Evolutionary conservation across 2,329 filamentous ascomycete species (phyloP).

Genomic region (Colletotrichum camelliae): DNA sequence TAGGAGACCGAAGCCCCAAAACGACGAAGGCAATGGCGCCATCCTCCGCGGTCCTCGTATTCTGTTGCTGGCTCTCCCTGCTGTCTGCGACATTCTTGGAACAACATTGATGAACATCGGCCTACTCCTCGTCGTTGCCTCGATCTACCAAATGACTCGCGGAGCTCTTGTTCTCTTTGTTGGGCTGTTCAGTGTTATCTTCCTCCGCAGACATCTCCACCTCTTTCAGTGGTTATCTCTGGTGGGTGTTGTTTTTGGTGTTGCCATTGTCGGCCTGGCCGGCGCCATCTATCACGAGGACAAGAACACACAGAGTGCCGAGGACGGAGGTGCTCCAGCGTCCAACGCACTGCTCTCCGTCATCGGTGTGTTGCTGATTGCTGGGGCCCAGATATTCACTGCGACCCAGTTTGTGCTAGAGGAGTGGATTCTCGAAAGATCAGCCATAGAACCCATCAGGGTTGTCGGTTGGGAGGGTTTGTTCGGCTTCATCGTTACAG

Average conservation of each 20-base stretch:
- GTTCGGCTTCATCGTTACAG: conserved; percentile 84
- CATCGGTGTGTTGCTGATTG: conserved; percentile 87
- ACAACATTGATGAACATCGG: conserved; percentile 98
- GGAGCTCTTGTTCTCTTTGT: conserved; percentile 96
- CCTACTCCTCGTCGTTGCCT: conserved; percentile 89
- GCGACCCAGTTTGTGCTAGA: conserved; percentile 96
- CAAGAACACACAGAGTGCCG: conserved; percentile 47
- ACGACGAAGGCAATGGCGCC: conserved; percentile 53
- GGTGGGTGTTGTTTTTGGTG: conserved; percentile 84
- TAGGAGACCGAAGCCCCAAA: conserved; percentile 53
- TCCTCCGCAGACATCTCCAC: conserved; percentile 79
- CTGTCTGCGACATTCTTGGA: conserved; percentile 91
- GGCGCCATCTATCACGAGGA: conserved; percentile 80
- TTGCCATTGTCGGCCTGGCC: conserved; percentile 87
- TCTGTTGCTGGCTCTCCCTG: conserved; percentile 79
- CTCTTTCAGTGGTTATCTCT: conserved; percentile 94
- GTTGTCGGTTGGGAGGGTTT: conserved; percentile 97
- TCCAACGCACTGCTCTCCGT: conserved; percentile 68
- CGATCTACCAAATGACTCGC: conserved; percentile 98
- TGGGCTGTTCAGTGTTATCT: conserved; percentile 91
- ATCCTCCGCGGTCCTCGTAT: conserved; percentile 75
- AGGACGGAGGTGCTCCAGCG: background rate
- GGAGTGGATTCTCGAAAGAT: conserved; percentile 82
- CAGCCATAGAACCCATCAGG: conserved; percentile 75
- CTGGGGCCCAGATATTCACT: conserved; percentile 94